Conservation (phyloP, 176 grass and related monocot genomes). For the Eleusine coracana region DNA sequence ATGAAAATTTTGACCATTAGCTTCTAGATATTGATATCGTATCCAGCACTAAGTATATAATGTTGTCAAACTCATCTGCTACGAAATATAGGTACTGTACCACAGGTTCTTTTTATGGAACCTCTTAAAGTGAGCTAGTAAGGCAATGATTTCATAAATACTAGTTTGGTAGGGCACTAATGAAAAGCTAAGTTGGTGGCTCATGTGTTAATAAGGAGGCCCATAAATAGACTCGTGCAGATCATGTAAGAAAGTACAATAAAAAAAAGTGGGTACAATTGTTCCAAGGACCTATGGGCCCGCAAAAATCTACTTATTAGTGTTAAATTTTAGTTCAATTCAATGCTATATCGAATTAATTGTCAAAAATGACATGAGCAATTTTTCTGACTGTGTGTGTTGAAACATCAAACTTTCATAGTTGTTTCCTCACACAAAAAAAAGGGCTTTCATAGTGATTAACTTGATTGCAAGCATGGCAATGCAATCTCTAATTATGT, state of each 20-base stretch:
- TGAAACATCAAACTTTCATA: not conserved
- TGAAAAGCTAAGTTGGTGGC: not conserved
- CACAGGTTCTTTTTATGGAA: not conserved
- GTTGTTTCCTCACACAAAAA: not conserved
- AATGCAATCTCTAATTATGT: not conserved
- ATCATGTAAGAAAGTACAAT: conserved; percentile 19
- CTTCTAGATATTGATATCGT: no score
- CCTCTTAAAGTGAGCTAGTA: conserved; percentile 4
- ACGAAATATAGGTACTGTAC: not conserved
- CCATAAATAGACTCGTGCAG: conserved; percentile 26
- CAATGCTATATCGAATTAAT: conserved; percentile 5
- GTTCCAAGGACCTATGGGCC: conserved; percentile 7
- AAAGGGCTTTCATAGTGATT: no score
- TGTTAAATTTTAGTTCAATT: not conserved
- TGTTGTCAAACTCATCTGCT: no score
- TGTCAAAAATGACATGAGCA: not conserved
- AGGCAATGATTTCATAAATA: conserved; percentile 7
- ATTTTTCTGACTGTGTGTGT: not conserved
- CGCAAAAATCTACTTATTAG: conserved; percentile 9
- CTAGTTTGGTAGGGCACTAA: not conserved
- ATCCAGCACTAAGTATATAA: no score
- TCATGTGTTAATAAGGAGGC: conserved; percentile 1
- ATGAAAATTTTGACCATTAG: no score
- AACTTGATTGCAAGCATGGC: not conserved
- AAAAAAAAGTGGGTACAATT: conserved; percentile 31